Percentiles rank a stretch among this genome's conserved stretches.
Conservation (phyloP, 73 alveolate genomes). For the Symbiodinium natans region DNA sequence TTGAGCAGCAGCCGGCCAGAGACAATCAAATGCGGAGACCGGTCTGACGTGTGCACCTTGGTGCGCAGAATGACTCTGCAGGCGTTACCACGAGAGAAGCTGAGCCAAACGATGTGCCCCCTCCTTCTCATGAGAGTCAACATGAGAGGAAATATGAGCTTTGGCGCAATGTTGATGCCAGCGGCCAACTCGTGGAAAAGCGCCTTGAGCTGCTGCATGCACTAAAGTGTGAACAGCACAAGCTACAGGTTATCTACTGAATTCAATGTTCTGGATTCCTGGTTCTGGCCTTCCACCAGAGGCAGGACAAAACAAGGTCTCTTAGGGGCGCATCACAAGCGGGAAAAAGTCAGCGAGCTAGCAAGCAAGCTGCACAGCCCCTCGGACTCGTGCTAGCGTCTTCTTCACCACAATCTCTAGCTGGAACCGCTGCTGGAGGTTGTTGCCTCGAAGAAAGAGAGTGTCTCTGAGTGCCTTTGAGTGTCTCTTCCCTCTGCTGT, state of each 20-base stretch:
- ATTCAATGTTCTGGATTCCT: no score
- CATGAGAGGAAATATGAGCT: neutral
- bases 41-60: slow-evolving; percentile 65
- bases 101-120: neutral
- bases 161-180: slow-evolving; percentile 67
- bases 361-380: no score
- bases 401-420: slow-evolving; percentile 88
- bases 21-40: slow-evolving; percentile 76
- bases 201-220: neutral
- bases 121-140: neutral
- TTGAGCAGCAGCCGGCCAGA: slow-evolving; percentile 88
- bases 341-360: no score
- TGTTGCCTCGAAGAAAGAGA: slow-evolving; percentile 39
- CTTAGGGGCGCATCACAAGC: no score
- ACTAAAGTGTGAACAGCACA: no score
- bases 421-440: slow-evolving; percentile 85
- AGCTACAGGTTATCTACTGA: no score
- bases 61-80: neutral
- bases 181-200: slow-evolving; percentile 84
- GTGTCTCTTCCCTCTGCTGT: neutral
- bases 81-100: neutral
- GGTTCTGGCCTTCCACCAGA: no score
- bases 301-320: no score
- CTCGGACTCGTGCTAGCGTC: slow-evolving; percentile 31
- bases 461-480: no score